Conservation (phyloP, 352 stramenopile species). For the Globisporangium sylvaticum region DNA sequence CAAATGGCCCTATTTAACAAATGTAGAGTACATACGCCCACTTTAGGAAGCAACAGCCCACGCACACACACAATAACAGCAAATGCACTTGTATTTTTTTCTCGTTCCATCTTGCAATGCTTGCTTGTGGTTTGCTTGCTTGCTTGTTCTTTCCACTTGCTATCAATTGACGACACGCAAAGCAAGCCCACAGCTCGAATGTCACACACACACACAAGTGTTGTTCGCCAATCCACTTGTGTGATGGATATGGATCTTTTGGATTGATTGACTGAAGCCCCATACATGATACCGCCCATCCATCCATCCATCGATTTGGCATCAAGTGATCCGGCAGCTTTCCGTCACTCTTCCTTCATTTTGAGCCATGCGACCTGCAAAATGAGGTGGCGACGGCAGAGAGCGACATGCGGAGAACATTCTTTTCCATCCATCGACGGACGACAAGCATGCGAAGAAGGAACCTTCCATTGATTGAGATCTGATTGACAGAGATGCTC, state of each 20-base stretch:
- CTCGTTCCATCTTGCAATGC: background rate
- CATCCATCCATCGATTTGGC: background rate
- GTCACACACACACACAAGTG: background rate
- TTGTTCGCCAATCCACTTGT: background rate
- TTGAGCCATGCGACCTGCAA: background rate
- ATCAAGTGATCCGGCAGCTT: background rate
- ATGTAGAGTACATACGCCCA: slow-evolving; percentile 2
- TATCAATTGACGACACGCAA: background rate
- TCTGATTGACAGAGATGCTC: background rate
- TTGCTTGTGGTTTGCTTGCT: background rate
- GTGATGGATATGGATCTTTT: background rate
- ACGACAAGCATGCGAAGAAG: background rate
- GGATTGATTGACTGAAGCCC: background rate
- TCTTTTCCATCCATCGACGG: background rate
- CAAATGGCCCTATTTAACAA: slow-evolving; percentile 3
- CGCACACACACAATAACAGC: background rate
- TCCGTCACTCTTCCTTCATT: background rate
- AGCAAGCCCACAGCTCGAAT: background rate
- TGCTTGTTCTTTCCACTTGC: background rate
- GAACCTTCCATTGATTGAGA: background rate
- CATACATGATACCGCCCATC: background rate
- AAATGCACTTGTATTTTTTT: slow-evolving; percentile 4
- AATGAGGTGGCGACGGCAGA: background rate
- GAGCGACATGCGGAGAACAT: background rate
- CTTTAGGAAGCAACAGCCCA: background rate